Evolutionary conservation across 176 grass and related monocot genomes (phyloP).

Genomic region (Phyllostachys edulis): DNA sequence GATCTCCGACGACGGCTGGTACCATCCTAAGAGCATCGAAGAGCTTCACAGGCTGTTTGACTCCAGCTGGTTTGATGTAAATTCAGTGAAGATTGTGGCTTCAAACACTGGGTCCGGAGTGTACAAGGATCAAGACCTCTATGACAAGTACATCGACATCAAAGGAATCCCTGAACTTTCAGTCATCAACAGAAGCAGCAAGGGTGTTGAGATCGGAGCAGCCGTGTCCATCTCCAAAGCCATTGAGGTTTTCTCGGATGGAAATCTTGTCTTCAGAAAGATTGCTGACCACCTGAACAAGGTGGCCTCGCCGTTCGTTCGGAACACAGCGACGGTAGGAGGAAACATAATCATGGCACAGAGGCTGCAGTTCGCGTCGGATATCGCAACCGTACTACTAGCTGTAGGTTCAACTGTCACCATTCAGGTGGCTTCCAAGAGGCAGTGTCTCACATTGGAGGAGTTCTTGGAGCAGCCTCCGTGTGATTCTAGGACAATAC

Average conservation of each 20-base stretch:
- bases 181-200: constrained; percentile 36
- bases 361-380: constrained; percentile 54
- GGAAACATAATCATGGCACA: constrained; percentile 89
- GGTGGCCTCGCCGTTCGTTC: constrained; percentile 65
- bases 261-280: constrained; percentile 51
- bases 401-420: constrained; percentile 51
- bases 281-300: constrained; percentile 68
- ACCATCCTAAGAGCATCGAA: constrained; percentile 50
- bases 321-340: constrained; percentile 79
- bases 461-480: constrained; percentile 79
- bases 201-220: constrained; percentile 67
- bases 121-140: constrained; percentile 61
- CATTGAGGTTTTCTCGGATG: constrained; percentile 61
- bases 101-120: constrained; percentile 80
- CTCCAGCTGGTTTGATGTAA: constrained; percentile 35
- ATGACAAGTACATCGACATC: constrained; percentile 68
- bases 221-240: constrained; percentile 64
- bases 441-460: constrained; percentile 45
- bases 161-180: constrained; percentile 63
- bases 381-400: constrained; percentile 73
- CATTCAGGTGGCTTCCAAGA: constrained; percentile 54
- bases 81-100: constrained; percentile 59
- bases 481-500: constrained; percentile 51
- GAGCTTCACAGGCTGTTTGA: constrained; percentile 55
- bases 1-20: constrained; percentile 37